Base-by-base conservation (phyloP, 2,329 filamentous ascomycete species). In the Cercospora sp. region DNA sequence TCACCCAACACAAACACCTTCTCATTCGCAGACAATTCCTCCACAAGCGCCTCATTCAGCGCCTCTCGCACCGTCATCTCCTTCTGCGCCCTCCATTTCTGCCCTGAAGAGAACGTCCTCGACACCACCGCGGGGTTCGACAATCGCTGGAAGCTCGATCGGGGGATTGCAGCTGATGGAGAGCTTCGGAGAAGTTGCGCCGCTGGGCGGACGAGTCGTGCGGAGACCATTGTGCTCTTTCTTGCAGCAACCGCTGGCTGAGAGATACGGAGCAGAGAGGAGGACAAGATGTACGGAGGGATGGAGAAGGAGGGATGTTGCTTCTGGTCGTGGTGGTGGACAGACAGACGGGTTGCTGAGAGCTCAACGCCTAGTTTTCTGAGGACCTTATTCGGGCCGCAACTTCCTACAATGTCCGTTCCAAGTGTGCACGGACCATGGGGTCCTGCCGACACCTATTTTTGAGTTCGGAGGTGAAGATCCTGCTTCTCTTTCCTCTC, bases 11-110 rank as follows among this genome's bases (percentile, higher is more conserved):
- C 85, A 82, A 97, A 99, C 76, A 97, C 94, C 87, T 97, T 98
- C 72, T 90, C 87, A 83, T 99, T 96, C 79, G 83, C 81, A 86
- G 97, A 94, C 82, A 99, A 89, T 87, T 99, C 95, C 86, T 99
- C 95, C 59, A 93, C 93, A 79, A 99, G 90, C 69, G 95, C 95
- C 86, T 99, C 94, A 81, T 99, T 99, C 79, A 99, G 86, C 69
- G 95, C 95, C 80, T 99, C 95, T 84, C 95, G 89, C 78, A 99
- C 95, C 55, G 95, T 97, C 84, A 97, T 93, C 80, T 97, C 92
- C 87, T 97, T 97, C 51, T 42, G 62, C 51, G 62, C 62, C 62
- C 53, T 23, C 48, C 51, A 59, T 64, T 57, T 31, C 77, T 85
- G 83, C 72, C 90, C 90, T 12, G 85, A 84, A 45, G 87, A 87